phyloP scores from a whole-genome alignment of 208 protist species.

The Porcisia hertigi region DNA sequence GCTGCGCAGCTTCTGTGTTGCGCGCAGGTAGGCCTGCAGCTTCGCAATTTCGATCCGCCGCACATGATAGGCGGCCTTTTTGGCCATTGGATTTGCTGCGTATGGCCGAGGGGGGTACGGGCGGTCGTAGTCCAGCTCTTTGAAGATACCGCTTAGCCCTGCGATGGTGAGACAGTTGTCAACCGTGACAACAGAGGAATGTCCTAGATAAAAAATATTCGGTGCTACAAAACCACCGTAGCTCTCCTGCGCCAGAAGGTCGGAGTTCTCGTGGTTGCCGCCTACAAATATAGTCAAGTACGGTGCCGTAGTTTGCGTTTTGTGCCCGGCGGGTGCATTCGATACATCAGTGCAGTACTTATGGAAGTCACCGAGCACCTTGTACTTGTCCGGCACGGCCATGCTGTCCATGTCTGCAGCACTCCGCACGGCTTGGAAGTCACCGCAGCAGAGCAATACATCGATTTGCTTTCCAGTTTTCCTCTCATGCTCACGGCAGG shows the following conservation, averaged over 20 bases:
- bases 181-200: conserved; percentile 92
- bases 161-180: conserved; percentile 69
- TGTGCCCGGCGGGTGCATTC: not conserved
- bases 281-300: conserved; percentile 98
- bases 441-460: conserved; percentile 97
- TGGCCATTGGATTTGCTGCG: conserved; percentile 36
- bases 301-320: conserved; percentile 67
- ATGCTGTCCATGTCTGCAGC: conserved; percentile 92
- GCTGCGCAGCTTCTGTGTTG: conserved; percentile 2
- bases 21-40: conserved; percentile 48
- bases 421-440: conserved; percentile 97
- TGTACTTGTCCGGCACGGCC: conserved; percentile 96
- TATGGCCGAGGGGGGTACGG: conserved; percentile 82
- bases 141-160: conserved; percentile 91
- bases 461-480: conserved; percentile 91
- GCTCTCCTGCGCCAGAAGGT: conserved; percentile 93
- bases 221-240: conserved; percentile 97
- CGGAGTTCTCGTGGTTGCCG: conserved; percentile 98
- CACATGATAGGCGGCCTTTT: conserved; percentile 88
- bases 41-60: conserved; percentile 87
- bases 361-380: conserved; percentile 93
- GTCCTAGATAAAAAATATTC: conserved; percentile 99
- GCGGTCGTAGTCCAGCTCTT: conserved; percentile 70
- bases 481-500: conserved; percentile 78
- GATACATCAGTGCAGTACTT: conserved; percentile 91